A percentile compares a stretch with the other conserved stretches of the same genome.
Conservation (phyloP, 2,329 filamentous ascomycete species). For the Fusarium tuaranense region DNA sequence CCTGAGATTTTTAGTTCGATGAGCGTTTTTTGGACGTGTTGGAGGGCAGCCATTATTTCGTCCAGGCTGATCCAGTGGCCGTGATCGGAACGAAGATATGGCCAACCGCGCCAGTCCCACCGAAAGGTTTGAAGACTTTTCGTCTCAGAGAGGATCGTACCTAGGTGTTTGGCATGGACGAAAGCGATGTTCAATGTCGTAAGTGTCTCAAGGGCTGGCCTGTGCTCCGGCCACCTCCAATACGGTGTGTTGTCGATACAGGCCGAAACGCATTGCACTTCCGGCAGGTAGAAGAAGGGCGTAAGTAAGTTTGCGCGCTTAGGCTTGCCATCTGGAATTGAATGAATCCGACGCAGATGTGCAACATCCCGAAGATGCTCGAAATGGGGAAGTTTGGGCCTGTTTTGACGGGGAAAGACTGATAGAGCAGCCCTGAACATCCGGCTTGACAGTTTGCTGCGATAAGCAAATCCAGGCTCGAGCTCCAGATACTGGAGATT, state of each 20-base stretch:
- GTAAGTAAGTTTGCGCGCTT: background rate
- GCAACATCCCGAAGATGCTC: background rate
- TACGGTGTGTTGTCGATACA: background rate
- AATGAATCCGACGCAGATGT: background rate
- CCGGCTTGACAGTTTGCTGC: background rate
- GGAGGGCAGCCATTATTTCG: background rate
- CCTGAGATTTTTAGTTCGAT: background rate
- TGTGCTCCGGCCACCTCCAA: background rate
- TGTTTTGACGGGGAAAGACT: background rate
- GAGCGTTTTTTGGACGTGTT: background rate
- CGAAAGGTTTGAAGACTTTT: background rate
- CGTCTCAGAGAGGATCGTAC: background rate
- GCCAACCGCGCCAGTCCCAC: background rate
- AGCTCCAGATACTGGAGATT: background rate
- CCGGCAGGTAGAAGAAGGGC: background rate
- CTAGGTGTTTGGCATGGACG: background rate
- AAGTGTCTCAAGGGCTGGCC: background rate
- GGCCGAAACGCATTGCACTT: background rate
- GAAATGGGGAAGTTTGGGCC: background rate
- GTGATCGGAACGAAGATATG: background rate
- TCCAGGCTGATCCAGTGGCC: background rate
- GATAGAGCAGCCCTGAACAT: background rate
- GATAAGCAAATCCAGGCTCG: background rate
- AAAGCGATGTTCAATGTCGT: background rate
- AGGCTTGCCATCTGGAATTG: background rate